Base-by-base conservation (phyloP, 345 rosid genomes). In the Citrus glauca region DNA sequence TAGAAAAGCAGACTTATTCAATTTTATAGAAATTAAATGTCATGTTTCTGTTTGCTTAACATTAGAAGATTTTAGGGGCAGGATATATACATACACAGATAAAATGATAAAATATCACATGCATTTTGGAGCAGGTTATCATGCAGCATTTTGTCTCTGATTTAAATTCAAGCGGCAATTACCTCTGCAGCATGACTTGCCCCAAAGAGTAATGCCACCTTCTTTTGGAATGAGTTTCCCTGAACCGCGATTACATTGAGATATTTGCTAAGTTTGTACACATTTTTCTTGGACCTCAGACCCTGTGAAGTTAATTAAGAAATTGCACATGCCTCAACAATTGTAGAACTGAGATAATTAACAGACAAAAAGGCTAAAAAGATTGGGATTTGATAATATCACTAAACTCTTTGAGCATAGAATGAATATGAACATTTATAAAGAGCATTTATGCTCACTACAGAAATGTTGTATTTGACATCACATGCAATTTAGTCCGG, bases 161-260 rank as follows among this genome's bases (percentile, higher is more conserved):
- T 66, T 70, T 32, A 60, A 65, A 77, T 61, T 40, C 68, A 77
- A n/a, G 71, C 17, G 73, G 59, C 37, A 83, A 77, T 89, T 87
- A 92, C 99, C 96, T 96, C 98, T 20, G 81, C 88, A 59, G 74
- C 88, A 75, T 91, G 94, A 78, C 88, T 91, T 71, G 89, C 76
- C 61, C 99, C 99, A 82, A 97, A 90, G 78, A 97, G 91, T 74
- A 91, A 75, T 27, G 98, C 93, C 67, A 86, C 92, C 85, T 93
- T 97, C 88, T 97, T 97, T 85, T 91, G 99, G 86, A 93, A 97
- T 45, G 99, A 97, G 84, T 97, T 97, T 74, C 99, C 99, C 64
- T 82, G 93, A 82, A 84, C 95, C 99, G 94, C 92, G 35, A 72
- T 55, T 62, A 61, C 69, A 82, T 30, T 30, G 30, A 78, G 37